These are phyloP conservation scores for Cladochytrium tenue DNA, from an alignment of 371 early-diverging fungal species.

Conservation along the genomic window DNA sequence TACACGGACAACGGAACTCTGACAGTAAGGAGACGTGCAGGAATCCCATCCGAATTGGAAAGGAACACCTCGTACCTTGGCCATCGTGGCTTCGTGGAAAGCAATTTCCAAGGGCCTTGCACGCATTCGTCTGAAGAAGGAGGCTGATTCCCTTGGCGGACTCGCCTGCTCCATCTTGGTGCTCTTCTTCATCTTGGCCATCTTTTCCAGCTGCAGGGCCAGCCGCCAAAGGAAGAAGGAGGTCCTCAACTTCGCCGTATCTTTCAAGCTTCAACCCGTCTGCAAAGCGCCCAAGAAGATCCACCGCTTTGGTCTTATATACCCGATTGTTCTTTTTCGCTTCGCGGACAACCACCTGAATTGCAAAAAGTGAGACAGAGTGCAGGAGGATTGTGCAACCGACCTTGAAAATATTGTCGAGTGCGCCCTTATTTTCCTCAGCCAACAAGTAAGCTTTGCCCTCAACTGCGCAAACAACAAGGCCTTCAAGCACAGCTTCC, in stretches of 20 bases:
- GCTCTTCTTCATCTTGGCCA: constrained; percentile 61
- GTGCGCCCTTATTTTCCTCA: constrained; percentile 21
- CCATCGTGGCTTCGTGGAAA: constrained; percentile 41
- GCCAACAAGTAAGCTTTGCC: constrained; percentile 54
- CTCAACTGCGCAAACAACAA: constrained; percentile 63
- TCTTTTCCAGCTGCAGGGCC: constrained; percentile 55
- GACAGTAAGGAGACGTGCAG: not conserved
- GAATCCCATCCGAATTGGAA: no score
- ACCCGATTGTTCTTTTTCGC: constrained; percentile 69
- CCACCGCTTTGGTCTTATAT: constrained; percentile 71
- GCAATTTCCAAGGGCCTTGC: constrained; percentile 62
- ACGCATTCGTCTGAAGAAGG: constrained; percentile 71
- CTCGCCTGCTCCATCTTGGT: no score
- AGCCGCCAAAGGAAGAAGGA: constrained; percentile 59
- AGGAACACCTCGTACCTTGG: no score
- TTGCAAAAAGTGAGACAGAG: not conserved
- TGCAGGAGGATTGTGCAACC: not conserved
- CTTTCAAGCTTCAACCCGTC: constrained; percentile 59
- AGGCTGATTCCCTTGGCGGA: constrained; percentile 40
- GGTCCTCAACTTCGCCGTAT: constrained; percentile 56
- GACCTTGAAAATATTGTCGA: constrained; percentile 56
- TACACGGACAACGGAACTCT: not conserved
- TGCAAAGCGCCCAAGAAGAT: constrained; percentile 62
- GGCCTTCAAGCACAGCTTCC: constrained; percentile 74
- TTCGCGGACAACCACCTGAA: constrained; percentile 66